phyloP scores from a whole-genome alignment of 805 yeast genomes.

The Yamadazyma ubonensis region DNA sequence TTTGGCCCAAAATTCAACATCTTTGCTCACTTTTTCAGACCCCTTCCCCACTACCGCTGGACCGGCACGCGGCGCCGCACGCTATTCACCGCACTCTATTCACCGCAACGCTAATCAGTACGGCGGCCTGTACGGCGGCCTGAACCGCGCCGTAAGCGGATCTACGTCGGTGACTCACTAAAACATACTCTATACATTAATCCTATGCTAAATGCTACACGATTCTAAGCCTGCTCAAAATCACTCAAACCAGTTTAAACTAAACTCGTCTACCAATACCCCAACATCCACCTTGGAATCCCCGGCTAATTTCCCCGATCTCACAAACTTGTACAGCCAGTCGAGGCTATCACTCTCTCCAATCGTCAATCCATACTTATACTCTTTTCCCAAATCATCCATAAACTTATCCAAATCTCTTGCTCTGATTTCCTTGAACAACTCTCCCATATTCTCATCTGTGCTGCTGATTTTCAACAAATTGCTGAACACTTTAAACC shows the following conservation, averaged over 20 bases:
- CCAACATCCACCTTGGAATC: background rate
- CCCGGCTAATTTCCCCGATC: background rate
- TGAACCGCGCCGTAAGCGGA: no score
- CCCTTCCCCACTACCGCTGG: no score
- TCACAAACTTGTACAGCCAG: constrained; percentile 1
- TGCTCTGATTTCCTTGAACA: constrained; percentile 21
- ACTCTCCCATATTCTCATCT: constrained; percentile 30
- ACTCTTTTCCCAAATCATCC: constrained; percentile 23
- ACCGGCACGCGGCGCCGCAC: no score
- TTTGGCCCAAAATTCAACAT: no score
- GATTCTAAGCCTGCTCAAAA: no score
- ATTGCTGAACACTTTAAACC: constrained; percentile 42
- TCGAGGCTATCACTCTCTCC: constrained; percentile 30
- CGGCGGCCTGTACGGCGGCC: no score
- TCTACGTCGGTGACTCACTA: no score
- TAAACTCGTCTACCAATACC: constrained; percentile 13
- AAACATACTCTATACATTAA: no score
- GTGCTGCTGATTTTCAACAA: constrained; percentile 38
- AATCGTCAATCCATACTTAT: constrained; percentile 42
- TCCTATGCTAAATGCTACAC: no score
- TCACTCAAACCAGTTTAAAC: constrained; percentile 17
- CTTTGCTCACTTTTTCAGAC: no score
- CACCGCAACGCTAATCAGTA: no score
- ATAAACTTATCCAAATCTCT: constrained; percentile 39
- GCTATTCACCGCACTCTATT: no score